Evolutionary conservation across 768 basidiomycete species (phyloP).

Genomic region (Auriscalpium orientale): DNA sequence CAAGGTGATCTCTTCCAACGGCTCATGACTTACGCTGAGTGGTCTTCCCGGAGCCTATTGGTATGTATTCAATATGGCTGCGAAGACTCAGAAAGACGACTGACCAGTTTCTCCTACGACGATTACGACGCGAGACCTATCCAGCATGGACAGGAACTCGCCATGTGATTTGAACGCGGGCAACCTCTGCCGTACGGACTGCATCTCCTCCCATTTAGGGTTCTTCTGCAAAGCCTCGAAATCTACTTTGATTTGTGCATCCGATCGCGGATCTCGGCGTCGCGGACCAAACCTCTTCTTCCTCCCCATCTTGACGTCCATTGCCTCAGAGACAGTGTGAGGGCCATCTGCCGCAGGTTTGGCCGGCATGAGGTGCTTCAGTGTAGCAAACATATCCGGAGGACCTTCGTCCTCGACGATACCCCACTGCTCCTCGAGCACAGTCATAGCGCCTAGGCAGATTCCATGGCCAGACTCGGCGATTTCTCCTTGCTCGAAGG

Average conservation of each 20-base stretch:
- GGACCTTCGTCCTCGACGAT: slow-evolving; percentile 60
- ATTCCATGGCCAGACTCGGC: slow-evolving; percentile 66
- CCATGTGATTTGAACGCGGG: slow-evolving; percentile 71
- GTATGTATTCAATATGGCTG: too few relatives aligned
- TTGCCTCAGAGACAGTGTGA: neutral
- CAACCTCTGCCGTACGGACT: slow-evolving; percentile 48
- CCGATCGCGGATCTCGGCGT: slow-evolving; percentile 35
- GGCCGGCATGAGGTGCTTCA: slow-evolving; percentile 48
- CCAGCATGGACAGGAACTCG: slow-evolving; percentile 52
- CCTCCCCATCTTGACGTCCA: neutral
- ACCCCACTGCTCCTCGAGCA: slow-evolving; percentile 67
- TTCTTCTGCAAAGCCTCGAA: slow-evolving; percentile 41
- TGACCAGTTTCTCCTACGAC: slow-evolving; percentile 87
- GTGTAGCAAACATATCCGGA: slow-evolving; percentile 64
- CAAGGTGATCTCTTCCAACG: too few relatives aligned
- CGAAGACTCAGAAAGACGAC: slow-evolving; percentile 1
- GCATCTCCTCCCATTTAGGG: slow-evolving; percentile 47
- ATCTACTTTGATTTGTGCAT: slow-evolving; percentile 41
- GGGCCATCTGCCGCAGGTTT: slow-evolving; percentile 7
- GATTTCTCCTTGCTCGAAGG: slow-evolving; percentile 46
- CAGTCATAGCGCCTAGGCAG: slow-evolving; percentile 59
- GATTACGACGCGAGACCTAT: slow-evolving; percentile 59
- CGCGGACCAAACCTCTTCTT: slow-evolving; percentile 19
- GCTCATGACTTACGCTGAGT: slow-evolving; percentile 53
- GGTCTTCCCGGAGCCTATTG: slow-evolving; percentile 78